These are phyloP conservation scores for Colletotrichum sublineola DNA, from an alignment of 2,329 filamentous ascomycete species.

Conservation along the genomic window DNA sequence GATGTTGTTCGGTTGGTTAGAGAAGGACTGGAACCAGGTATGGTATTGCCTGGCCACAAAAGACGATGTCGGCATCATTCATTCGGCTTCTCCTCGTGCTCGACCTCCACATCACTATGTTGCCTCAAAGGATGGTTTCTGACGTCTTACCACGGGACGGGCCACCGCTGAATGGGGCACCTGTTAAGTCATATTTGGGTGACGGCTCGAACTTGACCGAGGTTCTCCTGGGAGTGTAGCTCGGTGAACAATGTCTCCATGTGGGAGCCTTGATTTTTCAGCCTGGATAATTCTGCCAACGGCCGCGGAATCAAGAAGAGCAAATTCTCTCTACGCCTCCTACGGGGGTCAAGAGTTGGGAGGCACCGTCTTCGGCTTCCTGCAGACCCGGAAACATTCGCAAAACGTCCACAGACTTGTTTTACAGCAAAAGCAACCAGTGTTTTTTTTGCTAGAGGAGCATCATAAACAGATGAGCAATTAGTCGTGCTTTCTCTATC, in stretches of 20 bases:
- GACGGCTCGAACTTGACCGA: neutral
- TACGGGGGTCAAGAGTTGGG: neutral
- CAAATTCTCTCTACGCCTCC: neutral
- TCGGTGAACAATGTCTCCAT: neutral
- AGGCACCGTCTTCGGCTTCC: neutral
- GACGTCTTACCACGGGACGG: neutral
- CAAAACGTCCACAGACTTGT: neutral
- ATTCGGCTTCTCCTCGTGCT: too few relatives aligned
- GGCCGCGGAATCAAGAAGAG: neutral
- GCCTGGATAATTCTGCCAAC: neutral
- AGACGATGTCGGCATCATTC: neutral
- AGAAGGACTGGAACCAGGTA: neutral
- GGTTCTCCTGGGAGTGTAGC: neutral
- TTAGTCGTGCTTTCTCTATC: neutral
- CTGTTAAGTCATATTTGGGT: neutral
- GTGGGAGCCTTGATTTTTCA: neutral
- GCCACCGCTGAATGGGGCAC: neutral
- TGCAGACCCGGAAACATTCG: neutral
- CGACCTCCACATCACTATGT: neutral
- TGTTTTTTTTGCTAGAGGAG: neutral
- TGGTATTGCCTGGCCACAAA: neutral
- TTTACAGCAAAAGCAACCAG: neutral
- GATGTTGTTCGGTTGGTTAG: neutral
- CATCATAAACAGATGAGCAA: neutral
- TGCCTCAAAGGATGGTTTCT: neutral